phyloP scores from a whole-genome alignment of 805 yeast species.

The Kregervanrija delftensis region DNA sequence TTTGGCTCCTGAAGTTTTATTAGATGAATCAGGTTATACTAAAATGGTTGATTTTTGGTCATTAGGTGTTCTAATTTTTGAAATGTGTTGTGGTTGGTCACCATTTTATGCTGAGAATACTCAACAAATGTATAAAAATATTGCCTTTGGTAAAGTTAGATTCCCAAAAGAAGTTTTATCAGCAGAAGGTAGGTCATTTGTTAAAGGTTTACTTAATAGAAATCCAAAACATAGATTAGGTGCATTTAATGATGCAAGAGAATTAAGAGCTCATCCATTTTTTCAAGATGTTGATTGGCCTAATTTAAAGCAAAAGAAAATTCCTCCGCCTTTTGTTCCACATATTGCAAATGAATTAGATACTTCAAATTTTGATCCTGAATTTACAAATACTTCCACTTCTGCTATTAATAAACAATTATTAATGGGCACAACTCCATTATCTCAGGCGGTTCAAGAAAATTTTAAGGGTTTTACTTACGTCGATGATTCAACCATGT shows the following conservation, averaged over 20 bases:
- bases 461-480: constrained; percentile 96
- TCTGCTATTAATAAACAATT: constrained; percentile 66
- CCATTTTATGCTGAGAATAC: constrained; percentile 97
- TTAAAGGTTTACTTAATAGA: constrained; percentile 88
- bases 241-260: constrained; percentile 85
- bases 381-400: constrained; percentile 88
- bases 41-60: constrained; percentile 99
- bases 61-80: constrained; percentile 90
- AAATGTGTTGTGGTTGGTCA: constrained; percentile 99
- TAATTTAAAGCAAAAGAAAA: constrained; percentile 63
- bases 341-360: constrained; percentile 87
- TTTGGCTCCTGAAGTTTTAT: constrained; percentile 90
- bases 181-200: constrained; percentile 90
- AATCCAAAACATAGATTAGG: constrained; percentile 95
- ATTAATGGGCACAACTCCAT: constrained; percentile 67
- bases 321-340: constrained; percentile 97
- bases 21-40: constrained; percentile 95
- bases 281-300: constrained; percentile 92
- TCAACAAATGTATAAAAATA: constrained; percentile 98
- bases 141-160: constrained; percentile 96
- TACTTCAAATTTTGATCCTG: constrained; percentile 96
- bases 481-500: constrained; percentile 89
- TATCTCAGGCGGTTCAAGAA: constrained; percentile 92
- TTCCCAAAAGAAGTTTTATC: constrained; percentile 94
- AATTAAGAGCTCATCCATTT: constrained; percentile 86